phyloP scores from a whole-genome alignment of 306 rosid species.

The Delonix regia region DNA sequence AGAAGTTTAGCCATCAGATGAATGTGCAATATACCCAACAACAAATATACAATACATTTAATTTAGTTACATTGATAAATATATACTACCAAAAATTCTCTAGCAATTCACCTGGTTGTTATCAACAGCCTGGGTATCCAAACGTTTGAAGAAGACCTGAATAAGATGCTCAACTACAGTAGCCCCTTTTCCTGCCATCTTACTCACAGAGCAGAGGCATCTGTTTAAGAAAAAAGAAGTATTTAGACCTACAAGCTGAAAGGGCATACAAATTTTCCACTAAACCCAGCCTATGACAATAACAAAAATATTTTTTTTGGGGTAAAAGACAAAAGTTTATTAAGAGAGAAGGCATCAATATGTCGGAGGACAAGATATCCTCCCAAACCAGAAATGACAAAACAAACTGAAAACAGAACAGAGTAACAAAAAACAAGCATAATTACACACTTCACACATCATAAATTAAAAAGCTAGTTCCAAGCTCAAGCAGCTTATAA shows the following conservation, averaged over 20 bases:
- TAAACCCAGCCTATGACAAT: constrained; percentile 19
- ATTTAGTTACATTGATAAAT: neutral
- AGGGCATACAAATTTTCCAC: constrained; percentile 22
- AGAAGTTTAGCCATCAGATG: neutral
- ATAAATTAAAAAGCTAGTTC: constrained; percentile 24
- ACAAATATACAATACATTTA: neutral
- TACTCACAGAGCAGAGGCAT: constrained; percentile 90
- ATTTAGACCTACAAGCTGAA: constrained; percentile 28
- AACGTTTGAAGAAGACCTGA: constrained; percentile 77
- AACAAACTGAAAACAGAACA: constrained; percentile 4
- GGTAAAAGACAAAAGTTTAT: neutral
- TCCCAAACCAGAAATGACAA: neutral
- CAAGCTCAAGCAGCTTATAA: constrained; percentile 22
- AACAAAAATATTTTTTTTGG: neutral
- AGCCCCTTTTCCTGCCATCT: constrained; percentile 82
- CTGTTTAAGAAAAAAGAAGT: constrained; percentile 51
- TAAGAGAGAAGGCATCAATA: neutral
- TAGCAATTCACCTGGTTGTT: constrained; percentile 78
- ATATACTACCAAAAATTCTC: neutral
- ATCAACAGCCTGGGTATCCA: constrained; percentile 72
- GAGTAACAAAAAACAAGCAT: neutral
- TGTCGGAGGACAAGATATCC: neutral
- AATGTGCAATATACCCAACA: constrained; percentile 16
- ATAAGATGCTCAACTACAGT: constrained; percentile 78
- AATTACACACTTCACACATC: constrained; percentile 8